Base-by-base conservation (phyloP, 2,329 filamentous ascomycete species). In the Monilinia laxa region DNA sequence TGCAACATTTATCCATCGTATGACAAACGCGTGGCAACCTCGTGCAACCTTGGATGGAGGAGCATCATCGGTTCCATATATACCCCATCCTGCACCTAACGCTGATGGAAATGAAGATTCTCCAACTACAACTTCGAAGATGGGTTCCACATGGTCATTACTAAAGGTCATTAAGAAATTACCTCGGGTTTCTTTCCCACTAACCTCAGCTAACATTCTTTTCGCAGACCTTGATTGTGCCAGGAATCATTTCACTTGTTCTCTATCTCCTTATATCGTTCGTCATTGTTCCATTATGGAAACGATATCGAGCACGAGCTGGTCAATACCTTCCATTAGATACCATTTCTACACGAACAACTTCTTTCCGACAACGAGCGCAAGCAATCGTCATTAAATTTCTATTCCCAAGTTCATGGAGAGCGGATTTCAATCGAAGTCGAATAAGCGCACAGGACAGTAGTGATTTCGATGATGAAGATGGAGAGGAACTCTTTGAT, bases 251-350 rank as follows among this genome's bases (percentile, higher is more conserved):
- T 74, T 90, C 90, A 56, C 82, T 92, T 58, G 78, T 85, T 69
- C 79, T 92, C 71, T 93, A 91, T 78, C 77, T 92, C 72, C 67
- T 87, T 67, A 79, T 88, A 66, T 88, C 86, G 66, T 90, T 87
- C 76, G 79, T 88, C 72, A 73, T 91, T 68, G 75, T 91, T 35
- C 90, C 90, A 2, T 75, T 90, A 68, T 90, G 90, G 84, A 87
- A 86, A 58, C 85, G 83, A 66, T 90, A 91, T 77, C 87, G 85
- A 70, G 84, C 83, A 72, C 86, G 89, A 68, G 92, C 92, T 77
- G 84, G 86, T 74, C 87, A 91, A 68, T 93, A 93, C 75, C 84
- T 92, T 1, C 90, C 90, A 0, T 79, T 92, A 70, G 84, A 90
- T 69, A 80, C 82, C 42, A 85, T 90, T 68, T 85, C 85, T 28